phyloP scores from a whole-genome alignment of 1,139 yeast species.

The Candida sp. region DNA sequence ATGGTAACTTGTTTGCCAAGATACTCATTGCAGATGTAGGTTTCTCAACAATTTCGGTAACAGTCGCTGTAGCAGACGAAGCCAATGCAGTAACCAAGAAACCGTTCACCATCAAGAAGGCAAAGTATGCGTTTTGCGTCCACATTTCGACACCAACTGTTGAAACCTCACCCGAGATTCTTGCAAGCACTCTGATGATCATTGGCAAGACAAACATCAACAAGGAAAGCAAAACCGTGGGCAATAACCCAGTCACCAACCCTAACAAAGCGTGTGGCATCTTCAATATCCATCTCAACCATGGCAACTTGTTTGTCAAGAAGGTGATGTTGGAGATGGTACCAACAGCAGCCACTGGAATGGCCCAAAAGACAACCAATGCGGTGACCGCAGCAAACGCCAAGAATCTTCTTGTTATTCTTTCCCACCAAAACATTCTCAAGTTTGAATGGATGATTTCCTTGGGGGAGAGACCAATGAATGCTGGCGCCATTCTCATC shows the following conservation, averaged over 20 bases:
- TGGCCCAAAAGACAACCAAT: slow-evolving; percentile 77
- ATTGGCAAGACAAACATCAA: slow-evolving; percentile 83
- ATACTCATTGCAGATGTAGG: slow-evolving; percentile 73
- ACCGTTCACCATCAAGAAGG: slow-evolving; percentile 71
- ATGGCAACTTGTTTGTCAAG: slow-evolving; percentile 61
- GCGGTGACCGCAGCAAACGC: slow-evolving; percentile 64
- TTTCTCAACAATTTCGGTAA: slow-evolving; percentile 63
- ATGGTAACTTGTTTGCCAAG: slow-evolving; percentile 79
- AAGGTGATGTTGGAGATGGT: slow-evolving; percentile 75
- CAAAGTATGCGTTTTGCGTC: slow-evolving; percentile 78
- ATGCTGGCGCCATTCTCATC: slow-evolving; percentile 50
- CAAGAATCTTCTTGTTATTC: slow-evolving; percentile 59
- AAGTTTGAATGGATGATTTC: slow-evolving; percentile 73
- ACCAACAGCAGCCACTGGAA: slow-evolving; percentile 88
- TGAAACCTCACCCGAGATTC: slow-evolving; percentile 68
- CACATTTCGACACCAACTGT: slow-evolving; percentile 67
- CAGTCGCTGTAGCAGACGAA: slow-evolving; percentile 77
- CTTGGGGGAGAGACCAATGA: slow-evolving; percentile 62
- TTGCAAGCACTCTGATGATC: slow-evolving; percentile 74
- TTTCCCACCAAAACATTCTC: slow-evolving; percentile 86
- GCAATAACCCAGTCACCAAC: slow-evolving; percentile 75
- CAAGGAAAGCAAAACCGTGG: slow-evolving; percentile 67
- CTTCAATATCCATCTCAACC: slow-evolving; percentile 65
- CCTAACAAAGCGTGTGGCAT: slow-evolving; percentile 65
- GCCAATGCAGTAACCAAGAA: slow-evolving; percentile 72